These are phyloP conservation scores for Clitopilus hobsonii DNA, from an alignment of 768 basidiomycete species.

Conservation along the genomic window DNA sequence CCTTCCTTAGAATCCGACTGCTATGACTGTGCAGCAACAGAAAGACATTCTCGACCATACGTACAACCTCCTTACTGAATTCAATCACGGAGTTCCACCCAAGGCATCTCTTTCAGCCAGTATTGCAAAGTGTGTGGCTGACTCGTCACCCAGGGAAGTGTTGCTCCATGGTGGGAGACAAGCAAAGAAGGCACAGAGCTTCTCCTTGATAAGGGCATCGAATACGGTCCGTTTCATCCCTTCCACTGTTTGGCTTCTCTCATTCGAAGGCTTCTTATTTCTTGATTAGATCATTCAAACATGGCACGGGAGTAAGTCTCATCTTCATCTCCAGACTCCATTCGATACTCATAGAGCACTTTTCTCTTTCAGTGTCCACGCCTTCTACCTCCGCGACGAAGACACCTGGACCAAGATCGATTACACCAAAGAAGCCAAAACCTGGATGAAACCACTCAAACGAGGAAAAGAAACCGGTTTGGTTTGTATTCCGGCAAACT, in stretches of 20 bases:
- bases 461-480: conserved; percentile 60
- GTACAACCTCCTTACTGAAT: conserved; percentile 57
- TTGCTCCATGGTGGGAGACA: conserved; percentile 81
- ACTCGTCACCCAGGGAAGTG: conserved; percentile 33
- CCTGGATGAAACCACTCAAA: conserved; percentile 73
- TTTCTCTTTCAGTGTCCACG: conserved; percentile 39
- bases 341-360: not conserved
- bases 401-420: conserved; percentile 75
- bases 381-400: conserved; percentile 63
- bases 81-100: conserved; percentile 55
- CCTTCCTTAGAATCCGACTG: conserved; percentile 45
- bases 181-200: conserved; percentile 62
- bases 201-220: conserved; percentile 66
- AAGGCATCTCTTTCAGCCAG: conserved; percentile 25
- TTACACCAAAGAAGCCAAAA: conserved; percentile 48
- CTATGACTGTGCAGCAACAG: conserved; percentile 63
- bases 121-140: no score
- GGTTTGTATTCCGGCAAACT: conserved; percentile 63
- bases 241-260: not conserved
- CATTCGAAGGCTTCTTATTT: not conserved
- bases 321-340: conserved; percentile 18
- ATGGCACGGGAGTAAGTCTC: conserved; percentile 13
- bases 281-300: conserved; percentile 5
- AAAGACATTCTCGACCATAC: conserved; percentile 67
- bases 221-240: conserved; percentile 53